These are phyloP conservation scores for Sphaerulina vaccinii DNA, from an alignment of 2,329 filamentous ascomycete genomes.

Conservation along the genomic window DNA sequence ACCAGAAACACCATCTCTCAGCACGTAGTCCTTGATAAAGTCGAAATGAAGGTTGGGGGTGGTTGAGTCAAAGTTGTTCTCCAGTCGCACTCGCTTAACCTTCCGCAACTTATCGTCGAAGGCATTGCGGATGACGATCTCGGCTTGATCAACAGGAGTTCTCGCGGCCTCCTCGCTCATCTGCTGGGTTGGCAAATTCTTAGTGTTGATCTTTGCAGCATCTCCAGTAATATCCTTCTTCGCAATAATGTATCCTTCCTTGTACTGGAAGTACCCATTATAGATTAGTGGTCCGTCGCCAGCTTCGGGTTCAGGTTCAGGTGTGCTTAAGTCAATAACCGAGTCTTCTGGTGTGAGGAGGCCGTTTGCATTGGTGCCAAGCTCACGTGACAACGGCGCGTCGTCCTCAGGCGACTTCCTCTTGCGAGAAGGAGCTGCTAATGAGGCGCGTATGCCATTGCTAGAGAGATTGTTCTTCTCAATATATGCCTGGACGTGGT, in stretches of 20 bases:
- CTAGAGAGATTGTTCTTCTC: constrained; percentile 13
- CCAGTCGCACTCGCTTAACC: constrained; percentile 35
- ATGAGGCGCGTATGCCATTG: constrained; percentile 16
- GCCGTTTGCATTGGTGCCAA: constrained; percentile 9
- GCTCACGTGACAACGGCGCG: constrained; percentile 17
- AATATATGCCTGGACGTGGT: constrained; percentile 46
- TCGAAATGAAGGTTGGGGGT: constrained; percentile 62
- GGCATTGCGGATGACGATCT: constrained; percentile 39
- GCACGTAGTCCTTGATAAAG: constrained; percentile 64
- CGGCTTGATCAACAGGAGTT: constrained; percentile 36
- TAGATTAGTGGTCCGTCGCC: constrained; percentile 34
- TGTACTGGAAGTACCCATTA: constrained; percentile 42
- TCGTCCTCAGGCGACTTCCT: constrained; percentile 30
- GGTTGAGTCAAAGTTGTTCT: constrained; percentile 59
- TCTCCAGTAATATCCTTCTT: constrained; percentile 11
- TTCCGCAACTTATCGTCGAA: constrained; percentile 37
- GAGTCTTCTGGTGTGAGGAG: constrained; percentile 26
- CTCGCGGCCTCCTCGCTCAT: constrained; percentile 38
- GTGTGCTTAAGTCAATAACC: neutral
- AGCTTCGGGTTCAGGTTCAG: neutral
- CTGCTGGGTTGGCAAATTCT: constrained; percentile 36
- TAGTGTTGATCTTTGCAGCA: constrained; percentile 28
- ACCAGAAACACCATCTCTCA: constrained; percentile 59
- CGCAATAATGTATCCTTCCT: constrained; percentile 40
- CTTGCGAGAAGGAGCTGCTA: constrained; percentile 21